Base-by-base conservation (phyloP, 108 stramenopile genomes). In the Cyclotella cryptica region DNA sequence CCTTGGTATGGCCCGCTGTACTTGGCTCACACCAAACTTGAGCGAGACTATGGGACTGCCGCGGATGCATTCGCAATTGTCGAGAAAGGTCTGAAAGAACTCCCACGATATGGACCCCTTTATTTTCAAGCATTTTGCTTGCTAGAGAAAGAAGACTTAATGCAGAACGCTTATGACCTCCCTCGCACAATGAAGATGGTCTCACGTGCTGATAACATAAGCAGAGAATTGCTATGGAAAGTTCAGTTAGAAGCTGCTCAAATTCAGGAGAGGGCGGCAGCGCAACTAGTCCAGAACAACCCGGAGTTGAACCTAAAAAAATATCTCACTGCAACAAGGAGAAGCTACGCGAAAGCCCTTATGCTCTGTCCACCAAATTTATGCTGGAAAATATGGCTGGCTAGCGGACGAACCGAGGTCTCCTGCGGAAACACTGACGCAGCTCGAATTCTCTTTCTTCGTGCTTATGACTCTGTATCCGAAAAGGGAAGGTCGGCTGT, bases 1-100 rank as follows among this genome's bases (percentile, higher is more conserved):
- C 93, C 97, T 10, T 99, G 98, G 98, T 97, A 99, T 69, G 98
- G 98, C 0, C 98, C 98, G 10, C 85, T 99, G 45, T 99, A 99
- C 69, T 79, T 92, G 61, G 98, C 98, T 64, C 97, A 97, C 10
- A 98, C 92, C 52, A 89, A 94, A 57, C 86, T 98, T 9, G 98
- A 99, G 72, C 81, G 91, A 28, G 91, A 93, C 58, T 88, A 87
- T 60, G 95, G 91, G 30, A 81, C 76, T 29, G 76, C 86, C 13
- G 84, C 82, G 1, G 91, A 91, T 65, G 98, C 98, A 43, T 72
- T 96, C 28, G 79, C 75, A 24, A 97, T 99, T 63, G 97, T 98
- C 7, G 92, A 97, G 66, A 79, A 82, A n/a, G 98, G 98, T 24
- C 78, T 99, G 53, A 76, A 75, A 65, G 96, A 97, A 49, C 90